A percentile compares a stretch with the other conserved stretches of the same genome.
phyloP scores from a whole-genome alignment of 2,329 filamentous ascomycete genomes.

The Apiospora pterosperma region DNA sequence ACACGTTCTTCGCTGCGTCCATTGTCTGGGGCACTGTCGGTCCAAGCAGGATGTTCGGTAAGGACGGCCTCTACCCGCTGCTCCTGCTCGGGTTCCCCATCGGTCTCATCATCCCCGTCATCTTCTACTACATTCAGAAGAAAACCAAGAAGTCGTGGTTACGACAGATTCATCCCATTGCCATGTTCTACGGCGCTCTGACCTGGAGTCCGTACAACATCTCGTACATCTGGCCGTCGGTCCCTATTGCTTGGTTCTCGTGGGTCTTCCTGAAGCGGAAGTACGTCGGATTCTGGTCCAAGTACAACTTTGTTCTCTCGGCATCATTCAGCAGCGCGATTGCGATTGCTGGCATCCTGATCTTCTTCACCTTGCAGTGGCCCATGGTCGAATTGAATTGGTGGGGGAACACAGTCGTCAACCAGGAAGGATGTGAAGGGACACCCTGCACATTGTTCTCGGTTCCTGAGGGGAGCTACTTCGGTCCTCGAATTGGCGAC shows the following conservation, averaged over 20 bases:
- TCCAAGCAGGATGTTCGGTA: slow-evolving; percentile 33
- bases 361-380: slow-evolving; percentile 24
- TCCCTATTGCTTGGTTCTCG: slow-evolving; percentile 22
- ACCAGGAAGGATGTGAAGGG: slow-evolving; percentile 37
- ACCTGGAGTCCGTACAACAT: slow-evolving; percentile 36
- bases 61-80: slow-evolving; percentile 30
- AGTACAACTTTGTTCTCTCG: slow-evolving; percentile 25
- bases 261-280: slow-evolving; percentile 36
- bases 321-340: slow-evolving; percentile 22
- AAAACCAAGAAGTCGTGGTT: slow-evolving; percentile 31
- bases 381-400: slow-evolving; percentile 26
- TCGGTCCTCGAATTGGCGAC: slow-evolving; percentile 32
- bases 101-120: slow-evolving; percentile 33
- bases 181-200: slow-evolving; percentile 35
- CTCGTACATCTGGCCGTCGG: slow-evolving; percentile 36
- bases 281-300: slow-evolving; percentile 23
- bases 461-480: slow-evolving; percentile 26
- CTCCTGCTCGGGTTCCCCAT: slow-evolving; percentile 31
- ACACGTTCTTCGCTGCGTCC: slow-evolving; percentile 53
- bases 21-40: slow-evolving; percentile 40
- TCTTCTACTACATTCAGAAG: slow-evolving; percentile 40
- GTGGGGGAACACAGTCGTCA: slow-evolving; percentile 45
- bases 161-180: slow-evolving; percentile 46
- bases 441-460: slow-evolving; percentile 33
- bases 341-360: slow-evolving; percentile 21